These are phyloP conservation scores for Nannochloropsis salina DNA, from an alignment of 108 stramenopile genomes.

Conservation along the genomic window DNA sequence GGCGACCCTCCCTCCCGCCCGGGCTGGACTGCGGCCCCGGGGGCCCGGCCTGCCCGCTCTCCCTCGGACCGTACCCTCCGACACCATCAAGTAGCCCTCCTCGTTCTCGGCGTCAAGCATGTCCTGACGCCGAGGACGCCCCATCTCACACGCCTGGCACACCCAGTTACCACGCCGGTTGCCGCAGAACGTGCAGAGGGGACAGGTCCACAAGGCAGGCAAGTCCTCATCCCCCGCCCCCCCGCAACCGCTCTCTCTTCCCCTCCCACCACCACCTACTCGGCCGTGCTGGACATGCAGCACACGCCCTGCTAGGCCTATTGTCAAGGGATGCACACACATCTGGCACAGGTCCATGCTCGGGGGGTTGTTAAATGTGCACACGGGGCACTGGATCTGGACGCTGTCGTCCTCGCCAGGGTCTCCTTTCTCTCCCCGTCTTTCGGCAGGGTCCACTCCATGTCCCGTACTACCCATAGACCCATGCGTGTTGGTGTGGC, in stretches of 20 bases:
- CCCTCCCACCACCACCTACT: neutral
- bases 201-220: neutral
- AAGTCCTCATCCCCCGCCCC: neutral
- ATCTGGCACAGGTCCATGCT: neutral
- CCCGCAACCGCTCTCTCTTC: neutral
- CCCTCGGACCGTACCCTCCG: neutral
- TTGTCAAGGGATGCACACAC: neutral
- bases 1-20: neutral
- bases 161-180: neutral
- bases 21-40: neutral
- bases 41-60: neutral
- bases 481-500: too few relatives aligned
- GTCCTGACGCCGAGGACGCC: neutral
- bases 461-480: too few relatives aligned
- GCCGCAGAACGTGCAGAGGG: neutral
- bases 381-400: neutral
- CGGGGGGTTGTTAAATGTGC: neutral
- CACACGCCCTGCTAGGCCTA: too few relatives aligned
- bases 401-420: neutral
- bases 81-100: neutral
- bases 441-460: neutral
- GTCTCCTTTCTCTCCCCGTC: neutral
- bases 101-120: neutral
- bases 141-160: conserved; percentile 1
- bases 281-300: neutral